Evolutionary conservation across 352 stramenopile genomes (phyloP).

Genomic region (Pythium brassicae): DNA sequence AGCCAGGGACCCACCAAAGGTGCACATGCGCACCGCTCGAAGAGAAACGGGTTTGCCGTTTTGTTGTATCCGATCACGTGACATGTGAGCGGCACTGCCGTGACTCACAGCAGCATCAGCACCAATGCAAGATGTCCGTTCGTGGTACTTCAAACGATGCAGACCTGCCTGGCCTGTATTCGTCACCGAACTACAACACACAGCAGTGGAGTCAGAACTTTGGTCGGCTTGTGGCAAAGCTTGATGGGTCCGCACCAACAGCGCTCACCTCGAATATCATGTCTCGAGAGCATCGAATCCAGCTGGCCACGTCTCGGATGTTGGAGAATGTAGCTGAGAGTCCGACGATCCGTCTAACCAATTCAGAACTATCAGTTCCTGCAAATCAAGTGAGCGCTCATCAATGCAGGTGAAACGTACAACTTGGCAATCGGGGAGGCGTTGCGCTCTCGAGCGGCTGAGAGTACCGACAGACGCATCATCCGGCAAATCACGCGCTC

Average conservation of each 20-base stretch:
- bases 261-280: constrained; percentile 21
- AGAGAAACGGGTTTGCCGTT: constrained; percentile 25
- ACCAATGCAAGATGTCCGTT: neutral
- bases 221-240: neutral
- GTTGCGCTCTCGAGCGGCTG: constrained; percentile 5
- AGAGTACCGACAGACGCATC: constrained; percentile 23
- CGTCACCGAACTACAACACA: constrained; percentile 30
- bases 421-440: constrained; percentile 16
- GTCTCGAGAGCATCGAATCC: constrained; percentile 23
- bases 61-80: constrained; percentile 26
- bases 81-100: constrained; percentile 23
- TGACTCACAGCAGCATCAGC: neutral
- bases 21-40: constrained; percentile 22
- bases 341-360: constrained; percentile 26
- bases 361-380: neutral
- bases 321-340: constrained; percentile 39
- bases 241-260: neutral
- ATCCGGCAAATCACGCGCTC: constrained; percentile 35
- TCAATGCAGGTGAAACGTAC: constrained; percentile 10
- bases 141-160: neutral
- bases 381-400: neutral
- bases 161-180: constrained; percentile 40
- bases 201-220: neutral
- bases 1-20: neutral
- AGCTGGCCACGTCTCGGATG: constrained; percentile 20